Percentiles rank a stretch among this genome's conserved stretches.
Conservation (phyloP, 2,329 filamentous ascomycete genomes). For the Ophiostoma ulmi region DNA sequence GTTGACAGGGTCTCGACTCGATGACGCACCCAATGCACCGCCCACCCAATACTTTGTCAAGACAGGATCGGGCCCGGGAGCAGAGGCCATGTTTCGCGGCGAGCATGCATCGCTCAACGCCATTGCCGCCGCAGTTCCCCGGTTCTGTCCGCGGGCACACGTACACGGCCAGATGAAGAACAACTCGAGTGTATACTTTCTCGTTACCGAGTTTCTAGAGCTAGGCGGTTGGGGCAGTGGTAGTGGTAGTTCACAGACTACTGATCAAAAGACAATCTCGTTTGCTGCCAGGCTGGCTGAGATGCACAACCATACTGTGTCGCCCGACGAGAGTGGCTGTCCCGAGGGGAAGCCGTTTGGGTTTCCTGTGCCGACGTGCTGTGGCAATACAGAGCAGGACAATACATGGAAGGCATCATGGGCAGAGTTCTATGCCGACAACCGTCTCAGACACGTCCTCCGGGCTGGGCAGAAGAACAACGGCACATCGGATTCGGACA, state of each 20-base stretch:
- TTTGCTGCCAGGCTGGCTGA: slow-evolving; percentile 72
- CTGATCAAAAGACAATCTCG: slow-evolving; percentile 33
- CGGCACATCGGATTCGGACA: slow-evolving; percentile 49
- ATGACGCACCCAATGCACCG: slow-evolving; percentile 17
- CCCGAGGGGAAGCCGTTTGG: slow-evolving; percentile 54
- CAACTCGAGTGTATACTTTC: slow-evolving; percentile 42
- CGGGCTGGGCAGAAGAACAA: slow-evolving; percentile 55
- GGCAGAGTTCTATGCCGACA: slow-evolving; percentile 80
- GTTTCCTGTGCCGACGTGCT: slow-evolving; percentile 80
- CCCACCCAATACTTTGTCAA: slow-evolving; percentile 63
- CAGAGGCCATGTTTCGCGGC: slow-evolving; percentile 67
- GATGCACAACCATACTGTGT: slow-evolving; percentile 59
- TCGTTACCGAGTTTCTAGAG: slow-evolving; percentile 77
- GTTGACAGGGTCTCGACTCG: slow-evolving; percentile 29
- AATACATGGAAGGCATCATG: slow-evolving; percentile 70
- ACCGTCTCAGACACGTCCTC: slow-evolving; percentile 63
- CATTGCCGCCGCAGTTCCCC: slow-evolving; percentile 65
- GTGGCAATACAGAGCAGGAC: slow-evolving; percentile 76
- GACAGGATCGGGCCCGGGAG: slow-evolving; percentile 54
- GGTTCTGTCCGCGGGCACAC: slow-evolving; percentile 69
- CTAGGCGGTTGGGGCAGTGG: slow-evolving; percentile 39
- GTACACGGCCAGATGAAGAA: slow-evolving; percentile 60
- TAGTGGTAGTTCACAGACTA: too few species aligned
- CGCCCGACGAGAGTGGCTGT: neutral
- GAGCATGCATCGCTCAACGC: slow-evolving; percentile 82